Evolutionary conservation across 2,329 filamentous ascomycete species (phyloP).

Genomic region (Coniochaeta ligniaria): DNA sequence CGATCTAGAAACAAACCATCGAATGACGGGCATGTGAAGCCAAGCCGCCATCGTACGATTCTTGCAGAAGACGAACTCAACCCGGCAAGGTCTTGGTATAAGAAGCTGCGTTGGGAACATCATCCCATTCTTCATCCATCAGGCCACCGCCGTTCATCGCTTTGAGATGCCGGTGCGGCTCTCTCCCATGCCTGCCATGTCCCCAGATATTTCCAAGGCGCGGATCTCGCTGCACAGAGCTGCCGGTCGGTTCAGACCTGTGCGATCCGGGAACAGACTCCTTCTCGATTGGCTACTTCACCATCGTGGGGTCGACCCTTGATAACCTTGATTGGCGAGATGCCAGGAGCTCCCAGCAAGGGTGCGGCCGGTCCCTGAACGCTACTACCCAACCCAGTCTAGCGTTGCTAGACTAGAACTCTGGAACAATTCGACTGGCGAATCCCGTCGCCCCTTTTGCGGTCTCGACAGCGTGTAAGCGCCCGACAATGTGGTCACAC

Average conservation of each 20-base stretch:
- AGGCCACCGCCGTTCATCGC: neutral
- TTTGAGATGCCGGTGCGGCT: neutral
- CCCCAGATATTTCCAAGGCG: neutral
- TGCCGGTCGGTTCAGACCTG: neutral
- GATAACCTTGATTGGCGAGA: neutral
- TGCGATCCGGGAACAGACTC: neutral
- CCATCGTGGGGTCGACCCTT: neutral
- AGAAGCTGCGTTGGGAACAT: neutral
- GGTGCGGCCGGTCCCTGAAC: slow-evolving; percentile 1
- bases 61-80: neutral
- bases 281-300: neutral
- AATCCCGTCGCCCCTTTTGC: neutral
- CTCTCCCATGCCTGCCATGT: neutral
- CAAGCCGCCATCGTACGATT: neutral
- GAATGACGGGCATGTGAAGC: neutral
- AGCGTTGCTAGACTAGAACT: neutral
- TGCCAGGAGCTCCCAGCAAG: neutral
- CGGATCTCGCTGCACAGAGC: neutral
- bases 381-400: neutral
- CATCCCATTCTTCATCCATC: neutral
- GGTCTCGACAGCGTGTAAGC: neutral
- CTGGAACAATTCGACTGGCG: neutral
- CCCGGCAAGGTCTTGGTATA: neutral
- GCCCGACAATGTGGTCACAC: slow-evolving; percentile 2
- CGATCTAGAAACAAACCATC: neutral